A percentile compares a stretch with the other conserved stretches of the same genome.
phyloP scores from a whole-genome alignment of 768 basidiomycete genomes.

The Mycena haematopus region DNA sequence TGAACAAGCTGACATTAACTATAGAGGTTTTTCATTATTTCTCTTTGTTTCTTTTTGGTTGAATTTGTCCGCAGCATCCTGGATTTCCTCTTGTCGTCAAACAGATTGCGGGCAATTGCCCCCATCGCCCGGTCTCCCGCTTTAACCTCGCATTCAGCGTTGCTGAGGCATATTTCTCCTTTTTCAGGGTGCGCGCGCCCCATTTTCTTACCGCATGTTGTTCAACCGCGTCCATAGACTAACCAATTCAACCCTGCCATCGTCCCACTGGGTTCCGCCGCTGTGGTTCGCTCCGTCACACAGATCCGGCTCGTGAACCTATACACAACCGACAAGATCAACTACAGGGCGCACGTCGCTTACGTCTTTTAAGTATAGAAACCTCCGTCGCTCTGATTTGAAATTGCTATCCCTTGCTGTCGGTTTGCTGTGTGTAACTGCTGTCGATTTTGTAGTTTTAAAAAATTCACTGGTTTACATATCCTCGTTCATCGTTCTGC shows the following conservation, averaged over 20 bases:
- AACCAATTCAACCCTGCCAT: slow-evolving; percentile 7
- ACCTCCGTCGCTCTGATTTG: neutral
- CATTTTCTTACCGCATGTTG: neutral
- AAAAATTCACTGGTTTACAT: too few relatives aligned
- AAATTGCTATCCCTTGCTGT: slow-evolving; percentile 13
- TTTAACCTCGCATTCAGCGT: slow-evolving; percentile 28
- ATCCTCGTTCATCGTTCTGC: too few relatives aligned
- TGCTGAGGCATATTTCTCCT: slow-evolving; percentile 24
- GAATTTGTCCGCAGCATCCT: slow-evolving; percentile 14
- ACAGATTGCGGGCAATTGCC: slow-evolving; percentile 25
- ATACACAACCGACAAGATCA: slow-evolving; percentile 23
- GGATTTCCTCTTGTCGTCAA: slow-evolving; percentile 22
- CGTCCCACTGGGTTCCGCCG: neutral
- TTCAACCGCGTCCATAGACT: neutral
- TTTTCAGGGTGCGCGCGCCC: slow-evolving; percentile 15
- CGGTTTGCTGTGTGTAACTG: slow-evolving; percentile 2
- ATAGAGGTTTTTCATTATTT: slow-evolving; percentile 22
- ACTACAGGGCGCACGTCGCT: slow-evolving; percentile 25
- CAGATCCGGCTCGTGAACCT: slow-evolving; percentile 27
- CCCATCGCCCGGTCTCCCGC: slow-evolving; percentile 27
- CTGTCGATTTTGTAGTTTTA: neutral
- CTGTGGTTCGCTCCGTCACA: slow-evolving; percentile 26
- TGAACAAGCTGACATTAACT: slow-evolving; percentile 19
- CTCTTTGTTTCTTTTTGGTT: neutral
- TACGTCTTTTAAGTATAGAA: slow-evolving; percentile 29